A percentile compares a stretch with the other conserved stretches of the same genome.
phyloP scores from a whole-genome alignment of 208 protist species.

The Trypanosoma melophagium region DNA sequence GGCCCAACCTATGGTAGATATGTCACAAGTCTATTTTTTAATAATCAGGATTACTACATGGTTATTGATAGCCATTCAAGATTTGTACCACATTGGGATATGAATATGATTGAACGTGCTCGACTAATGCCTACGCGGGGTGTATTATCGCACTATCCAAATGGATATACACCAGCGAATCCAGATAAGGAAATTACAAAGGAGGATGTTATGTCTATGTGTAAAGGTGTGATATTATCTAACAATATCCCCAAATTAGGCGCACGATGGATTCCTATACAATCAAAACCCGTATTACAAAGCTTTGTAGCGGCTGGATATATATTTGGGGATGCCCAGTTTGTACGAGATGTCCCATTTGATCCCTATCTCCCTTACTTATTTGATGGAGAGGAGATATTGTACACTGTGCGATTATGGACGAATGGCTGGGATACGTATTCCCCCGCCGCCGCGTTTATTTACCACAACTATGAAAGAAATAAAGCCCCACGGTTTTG shows the following conservation, averaged over 20 bases:
- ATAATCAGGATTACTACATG: slow-evolving; percentile 87
- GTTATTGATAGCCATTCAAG: slow-evolving; percentile 85
- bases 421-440: slow-evolving; percentile 90
- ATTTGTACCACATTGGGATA: slow-evolving; percentile 72
- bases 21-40: slow-evolving; percentile 74
- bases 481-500: slow-evolving; percentile 53
- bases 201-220: slow-evolving; percentile 61
- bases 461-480: slow-evolving; percentile 84
- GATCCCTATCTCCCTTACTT: slow-evolving; percentile 92
- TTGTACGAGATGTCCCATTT: slow-evolving; percentile 84
- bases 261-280: slow-evolving; percentile 36
- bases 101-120: slow-evolving; percentile 63
- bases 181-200: slow-evolving; percentile 48
- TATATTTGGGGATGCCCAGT: slow-evolving; percentile 76
- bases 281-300: slow-evolving; percentile 39
- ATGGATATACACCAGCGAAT: slow-evolving; percentile 58
- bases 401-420: slow-evolving; percentile 84
- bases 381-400: slow-evolving; percentile 93
- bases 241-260: slow-evolving; percentile 76
- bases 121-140: slow-evolving; percentile 63
- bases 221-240: slow-evolving; percentile 51
- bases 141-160: slow-evolving; percentile 83
- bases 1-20: slow-evolving; percentile 85
- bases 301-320: slow-evolving; percentile 73
- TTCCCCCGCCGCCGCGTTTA: slow-evolving; percentile 54